Base-by-base conservation (phyloP, 129 eudicot species). In the Pulicaria dysenterica region DNA sequence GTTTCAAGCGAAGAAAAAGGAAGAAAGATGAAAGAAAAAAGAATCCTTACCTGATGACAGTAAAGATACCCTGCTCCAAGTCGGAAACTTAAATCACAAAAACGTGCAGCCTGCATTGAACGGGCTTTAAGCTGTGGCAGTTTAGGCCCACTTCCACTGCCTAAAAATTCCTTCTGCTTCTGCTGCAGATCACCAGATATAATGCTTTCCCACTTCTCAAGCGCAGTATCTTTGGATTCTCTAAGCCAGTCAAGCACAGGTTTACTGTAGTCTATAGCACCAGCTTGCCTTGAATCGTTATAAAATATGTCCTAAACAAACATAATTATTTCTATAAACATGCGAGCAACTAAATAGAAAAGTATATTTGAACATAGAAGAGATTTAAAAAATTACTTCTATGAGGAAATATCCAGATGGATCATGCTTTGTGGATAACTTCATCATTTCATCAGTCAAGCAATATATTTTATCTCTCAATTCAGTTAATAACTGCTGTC, bases 51-150 rank as follows among this genome's bases (percentile, higher is more conserved):
- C 89, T 90, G 99, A 83, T 94, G 97, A 70, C 97, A 90, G 66
- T 86, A 94, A 2, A 94, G 76, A 79, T 94, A 94, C 64, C 96
- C 91, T 58, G 97, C 89, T 67, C 99, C 99, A 66, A 94, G 89
- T 71, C 89, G 89, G 72, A 94, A 94, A 13, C 59, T 67, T 58
- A 94, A 55, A 82, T 90, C 99, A 75, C 89, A 86, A 55, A 88
- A 88, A 53, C 93, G 79, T 10, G 81, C 69, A 53, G 65, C 43
- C 10, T 84, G 86, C 99, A 94, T 94, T 59, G 61, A 64, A 64
- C 72, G 15, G 31, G 91, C 50, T 83, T 65, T 86, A 45, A 94
- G 72, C 13, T 13, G 69, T 51, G 99, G 99, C 89, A 94, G 72
- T 7, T 60, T 69, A 5, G 79, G 74, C 58, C 48, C 76, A 24